A percentile compares a stretch with the other conserved stretches of the same genome.
phyloP scores from a whole-genome alignment of 1,284 basidiomycete genomes.

The Xerocomus amazonicus region DNA sequence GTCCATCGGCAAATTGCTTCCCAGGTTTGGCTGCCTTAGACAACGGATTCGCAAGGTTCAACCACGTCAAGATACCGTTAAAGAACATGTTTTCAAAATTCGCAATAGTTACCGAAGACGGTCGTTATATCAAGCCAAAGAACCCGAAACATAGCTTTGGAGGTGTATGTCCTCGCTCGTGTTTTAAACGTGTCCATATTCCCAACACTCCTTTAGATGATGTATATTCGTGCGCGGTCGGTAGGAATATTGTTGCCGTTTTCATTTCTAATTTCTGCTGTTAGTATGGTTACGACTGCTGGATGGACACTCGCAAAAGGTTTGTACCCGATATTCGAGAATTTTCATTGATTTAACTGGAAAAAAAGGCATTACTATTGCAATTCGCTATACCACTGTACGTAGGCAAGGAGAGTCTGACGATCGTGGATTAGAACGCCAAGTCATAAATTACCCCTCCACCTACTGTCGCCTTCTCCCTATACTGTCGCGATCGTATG shows the following conservation, averaged over 20 bases:
- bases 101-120: conserved; percentile 65
- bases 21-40: conserved; percentile 58
- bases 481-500: conserved; percentile 64
- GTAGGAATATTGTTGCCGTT: conserved; percentile 1
- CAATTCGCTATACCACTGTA: conserved; percentile 72
- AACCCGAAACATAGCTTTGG: conserved; percentile 77
- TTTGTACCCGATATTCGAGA: conserved; percentile 15
- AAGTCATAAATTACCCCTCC: conserved; percentile 68
- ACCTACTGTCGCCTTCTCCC: conserved; percentile 70
- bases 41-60: conserved; percentile 71
- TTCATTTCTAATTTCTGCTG: not conserved
- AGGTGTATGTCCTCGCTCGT: conserved; percentile 47
- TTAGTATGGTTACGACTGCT: conserved; percentile 56
- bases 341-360: not conserved
- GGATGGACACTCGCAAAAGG: conserved; percentile 64
- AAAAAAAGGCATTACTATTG: conserved; percentile 60
- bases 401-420: conserved; percentile 63
- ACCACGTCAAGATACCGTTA: conserved; percentile 70
- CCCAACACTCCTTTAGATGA: conserved; percentile 46
- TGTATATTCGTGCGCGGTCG: conserved; percentile 64
- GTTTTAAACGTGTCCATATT: not conserved
- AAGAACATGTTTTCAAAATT: conserved; percentile 76
- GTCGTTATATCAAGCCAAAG: conserved; percentile 65
- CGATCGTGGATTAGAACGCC: conserved; percentile 54
- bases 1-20: not conserved